Evolutionary conservation across 1,284 basidiomycete species (phyloP), one percentile per base, ranked within the genome.

Genomic region (Heliocybe sulcata): DNA sequence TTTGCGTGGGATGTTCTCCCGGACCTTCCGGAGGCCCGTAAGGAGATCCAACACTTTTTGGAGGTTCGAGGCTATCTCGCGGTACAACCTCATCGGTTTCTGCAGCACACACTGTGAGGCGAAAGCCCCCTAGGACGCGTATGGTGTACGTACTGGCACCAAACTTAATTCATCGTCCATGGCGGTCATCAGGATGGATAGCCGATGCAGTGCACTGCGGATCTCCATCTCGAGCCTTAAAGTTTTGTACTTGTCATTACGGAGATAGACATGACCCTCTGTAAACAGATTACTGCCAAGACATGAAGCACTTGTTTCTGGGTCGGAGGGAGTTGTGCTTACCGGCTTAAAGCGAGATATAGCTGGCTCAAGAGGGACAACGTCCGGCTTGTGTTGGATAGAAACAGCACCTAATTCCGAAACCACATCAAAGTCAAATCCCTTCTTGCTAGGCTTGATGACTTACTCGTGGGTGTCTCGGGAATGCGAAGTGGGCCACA

Each of bases 101-200:
- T 79, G 22, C 8, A 26, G 50, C 9, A 16, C 31, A 14, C 9
- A n/a, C 38, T 19, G 42, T 42, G 26, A 16, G 35, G 19, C 42
- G 22, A 16, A 20, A 12, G 23, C 42, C 38, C 42, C 19, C 20
- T 22, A 11, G 31, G 50, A 38, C 20, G 16, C 29, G 19, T 45
- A 25, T 10, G 9, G 45, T n/a, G n/a, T n/a, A 62, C 76, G 51
- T 57, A 78, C 78, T n/a, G 78, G 77, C 23, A 77, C 63, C 3
- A 80, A 68, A 56, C 79, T 78, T 11, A 79, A 63, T 59, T 80
- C 77, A 53, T 77, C 72, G 53, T 72, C 63, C 77, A 80, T 79
- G 1, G 73, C 73, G 22, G 61, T 65, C 26, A 79, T 66, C 6
- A 77, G 61, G 9, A 68, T 64, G 1, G 71, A 69, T 45, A 75